Evolutionary conservation across 257 asterid species (phyloP).

Genomic region (Paraleonurus japonicus): DNA sequence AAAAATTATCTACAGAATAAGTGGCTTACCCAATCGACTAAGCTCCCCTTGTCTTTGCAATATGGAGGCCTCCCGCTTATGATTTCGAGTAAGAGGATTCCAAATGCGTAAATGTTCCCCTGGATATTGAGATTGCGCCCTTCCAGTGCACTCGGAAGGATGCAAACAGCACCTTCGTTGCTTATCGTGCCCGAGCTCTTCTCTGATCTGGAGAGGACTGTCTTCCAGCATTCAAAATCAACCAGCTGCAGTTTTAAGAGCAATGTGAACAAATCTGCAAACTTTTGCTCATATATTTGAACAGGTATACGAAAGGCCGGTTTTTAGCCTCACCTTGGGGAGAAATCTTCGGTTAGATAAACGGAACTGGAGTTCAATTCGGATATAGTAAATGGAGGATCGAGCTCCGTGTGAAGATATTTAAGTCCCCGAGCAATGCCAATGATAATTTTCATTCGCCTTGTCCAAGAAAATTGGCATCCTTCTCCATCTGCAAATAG

Average conservation of each 20-base stretch:
- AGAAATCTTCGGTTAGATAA: slow-evolving; percentile 91
- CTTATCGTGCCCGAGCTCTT: slow-evolving; percentile 73
- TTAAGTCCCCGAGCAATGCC: slow-evolving; percentile 87
- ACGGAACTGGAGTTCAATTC: slow-evolving; percentile 75
- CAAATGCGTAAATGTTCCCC: slow-evolving; percentile 82
- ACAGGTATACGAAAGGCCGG: neutral
- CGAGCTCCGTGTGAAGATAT: slow-evolving; percentile 81
- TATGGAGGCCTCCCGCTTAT: slow-evolving; percentile 91
- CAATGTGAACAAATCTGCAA: neutral
- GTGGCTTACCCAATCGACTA: slow-evolving; percentile 80
- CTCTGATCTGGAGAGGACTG: slow-evolving; percentile 73
- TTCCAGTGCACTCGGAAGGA: slow-evolving; percentile 74
- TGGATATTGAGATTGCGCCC: slow-evolving; percentile 63
- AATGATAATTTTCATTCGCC: slow-evolving; percentile 82
- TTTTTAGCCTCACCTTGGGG: slow-evolving; percentile 69
- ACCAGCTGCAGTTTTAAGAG: slow-evolving; percentile 60
- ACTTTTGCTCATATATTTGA: neutral
- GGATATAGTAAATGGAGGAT: slow-evolving; percentile 87
- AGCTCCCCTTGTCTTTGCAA: slow-evolving; percentile 73
- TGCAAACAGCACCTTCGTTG: slow-evolving; percentile 76
- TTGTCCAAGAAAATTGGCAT: slow-evolving; percentile 89
- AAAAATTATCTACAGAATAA: neutral
- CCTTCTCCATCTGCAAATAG: slow-evolving; percentile 81
- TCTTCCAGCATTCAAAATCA: slow-evolving; percentile 93
- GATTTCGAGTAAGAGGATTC: slow-evolving; percentile 77